Evolutionary conservation across 768 basidiomycete genomes (phyloP).

Genomic region (Pholiota microspora): DNA sequence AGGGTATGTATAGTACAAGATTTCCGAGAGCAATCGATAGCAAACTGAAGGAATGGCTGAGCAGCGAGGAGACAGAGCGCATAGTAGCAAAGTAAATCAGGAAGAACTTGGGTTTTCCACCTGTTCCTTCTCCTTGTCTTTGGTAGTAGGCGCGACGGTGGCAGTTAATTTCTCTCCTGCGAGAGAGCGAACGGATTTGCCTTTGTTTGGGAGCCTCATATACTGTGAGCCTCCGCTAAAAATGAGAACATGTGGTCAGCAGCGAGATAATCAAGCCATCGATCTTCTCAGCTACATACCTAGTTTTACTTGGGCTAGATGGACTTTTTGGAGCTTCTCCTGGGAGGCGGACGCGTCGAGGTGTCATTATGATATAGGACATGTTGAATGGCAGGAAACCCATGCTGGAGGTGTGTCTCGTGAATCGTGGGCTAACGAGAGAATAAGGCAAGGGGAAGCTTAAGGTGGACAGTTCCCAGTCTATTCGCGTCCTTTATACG

Average conservation of each 20-base stretch:
- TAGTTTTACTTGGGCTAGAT: slow-evolving; percentile 19
- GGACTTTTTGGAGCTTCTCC: slow-evolving; percentile 28
- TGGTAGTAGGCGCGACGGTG: not conserved
- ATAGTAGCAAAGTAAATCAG: not conserved
- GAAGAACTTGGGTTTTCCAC: not conserved
- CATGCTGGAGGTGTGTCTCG: slow-evolving; percentile 13
- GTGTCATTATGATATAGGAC: slow-evolving; percentile 53
- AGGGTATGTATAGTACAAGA: not conserved
- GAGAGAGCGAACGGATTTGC: slow-evolving; percentile 5
- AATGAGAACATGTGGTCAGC: not conserved
- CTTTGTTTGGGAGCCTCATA: not conserved
- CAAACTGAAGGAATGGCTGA: not conserved
- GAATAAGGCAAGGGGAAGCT: too few species aligned
- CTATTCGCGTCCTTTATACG: not conserved
- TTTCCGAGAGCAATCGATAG: not conserved
- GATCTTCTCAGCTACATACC: slow-evolving; percentile 2
- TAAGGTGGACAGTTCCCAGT: not conserved
- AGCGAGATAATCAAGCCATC: not conserved
- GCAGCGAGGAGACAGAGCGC: not conserved
- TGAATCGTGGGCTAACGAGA: too few species aligned
- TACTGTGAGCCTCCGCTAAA: not conserved
- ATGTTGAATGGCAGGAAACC: slow-evolving; percentile 41
- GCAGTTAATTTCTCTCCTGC: not conserved
- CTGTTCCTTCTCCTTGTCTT: not conserved
- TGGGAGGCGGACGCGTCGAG: slow-evolving; percentile 50